These are phyloP conservation scores for Talaromyces piceae DNA, from an alignment of 2,329 filamentous ascomycete species.

Conservation along the genomic window DNA sequence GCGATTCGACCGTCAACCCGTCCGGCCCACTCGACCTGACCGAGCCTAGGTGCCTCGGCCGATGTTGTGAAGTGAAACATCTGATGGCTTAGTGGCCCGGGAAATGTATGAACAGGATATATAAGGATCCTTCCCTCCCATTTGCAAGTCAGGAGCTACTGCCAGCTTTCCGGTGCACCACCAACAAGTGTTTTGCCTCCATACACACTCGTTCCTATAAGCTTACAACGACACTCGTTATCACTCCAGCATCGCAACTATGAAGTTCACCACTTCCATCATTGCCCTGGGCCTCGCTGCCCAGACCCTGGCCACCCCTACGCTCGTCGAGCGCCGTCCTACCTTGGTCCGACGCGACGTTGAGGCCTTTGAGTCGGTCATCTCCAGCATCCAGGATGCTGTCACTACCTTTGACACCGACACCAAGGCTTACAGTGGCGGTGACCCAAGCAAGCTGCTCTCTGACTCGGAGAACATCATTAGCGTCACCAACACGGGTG, in stretches of 20 bases:
- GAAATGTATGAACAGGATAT: not conserved
- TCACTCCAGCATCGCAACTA: slow-evolving; percentile 2
- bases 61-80: not conserved
- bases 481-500: slow-evolving; percentile 20
- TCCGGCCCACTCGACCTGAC: not conserved
- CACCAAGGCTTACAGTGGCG: slow-evolving; percentile 20
- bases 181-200: not conserved
- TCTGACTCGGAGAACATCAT: slow-evolving; percentile 17
- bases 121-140: not conserved
- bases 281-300: slow-evolving; percentile 12
- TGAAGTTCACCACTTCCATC: slow-evolving; percentile 13
- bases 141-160: not conserved
- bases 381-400: slow-evolving; percentile 14
- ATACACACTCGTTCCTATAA: slow-evolving; percentile 8
- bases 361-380: slow-evolving; percentile 8
- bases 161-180: not conserved
- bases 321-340: slow-evolving; percentile 7
- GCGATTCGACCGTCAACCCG: not conserved
- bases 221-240: slow-evolving; percentile 10
- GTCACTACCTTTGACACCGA: slow-evolving; percentile 17
- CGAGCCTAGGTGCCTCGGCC: not conserved
- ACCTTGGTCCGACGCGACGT: slow-evolving; percentile 10
- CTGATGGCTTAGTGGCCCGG: not conserved
- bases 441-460: slow-evolving; percentile 14
- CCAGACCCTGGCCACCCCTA: slow-evolving; percentile 10